Evolutionary conservation across 1,139 yeast genomes (phyloP).

Genomic region (Pichia sorboxylosa): DNA sequence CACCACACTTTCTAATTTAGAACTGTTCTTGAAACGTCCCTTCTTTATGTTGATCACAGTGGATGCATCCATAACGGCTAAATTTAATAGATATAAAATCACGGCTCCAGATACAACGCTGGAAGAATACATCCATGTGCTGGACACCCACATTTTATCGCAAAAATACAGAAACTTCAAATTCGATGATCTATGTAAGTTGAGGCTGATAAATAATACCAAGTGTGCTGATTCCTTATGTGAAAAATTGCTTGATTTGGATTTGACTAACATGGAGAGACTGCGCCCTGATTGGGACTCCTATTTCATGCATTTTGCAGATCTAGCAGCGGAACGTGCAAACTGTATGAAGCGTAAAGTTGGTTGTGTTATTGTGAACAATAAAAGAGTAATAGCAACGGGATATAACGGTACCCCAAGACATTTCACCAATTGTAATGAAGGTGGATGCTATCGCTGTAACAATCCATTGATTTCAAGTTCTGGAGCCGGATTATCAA

Average conservation of each 20-base stretch:
- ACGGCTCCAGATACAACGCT: constrained; percentile 21
- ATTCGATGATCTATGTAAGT: constrained; percentile 36
- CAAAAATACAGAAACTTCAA: constrained; percentile 1
- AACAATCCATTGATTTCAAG: constrained; percentile 39
- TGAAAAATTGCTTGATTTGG: constrained; percentile 34
- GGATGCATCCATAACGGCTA: constrained; percentile 56
- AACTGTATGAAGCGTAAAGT: constrained; percentile 97
- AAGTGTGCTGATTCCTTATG: constrained; percentile 22
- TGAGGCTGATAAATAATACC: constrained; percentile 53
- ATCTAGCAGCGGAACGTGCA: constrained; percentile 81
- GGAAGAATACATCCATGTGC: constrained; percentile 28
- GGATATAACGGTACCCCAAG: constrained; percentile 98
- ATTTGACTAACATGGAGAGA: constrained; percentile 47
- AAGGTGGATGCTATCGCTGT: constrained; percentile 90
- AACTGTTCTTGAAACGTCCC: constrained; percentile 57
- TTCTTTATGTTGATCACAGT: constrained; percentile 73
- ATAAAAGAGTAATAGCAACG: constrained; percentile 80
- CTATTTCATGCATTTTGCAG: constrained; percentile 87
- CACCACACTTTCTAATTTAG: constrained; percentile 32
- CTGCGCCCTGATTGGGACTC: constrained; percentile 93
- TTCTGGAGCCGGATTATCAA: constrained; percentile 62
- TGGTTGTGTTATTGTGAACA: constrained; percentile 88
- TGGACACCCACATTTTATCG: constrained; percentile 4
- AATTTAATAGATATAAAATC: constrained; percentile 37
- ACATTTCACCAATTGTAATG: constrained; percentile 76